Base-by-base conservation (phyloP, 148 eudicot genomes). In the Persicaria tinctoria region DNA sequence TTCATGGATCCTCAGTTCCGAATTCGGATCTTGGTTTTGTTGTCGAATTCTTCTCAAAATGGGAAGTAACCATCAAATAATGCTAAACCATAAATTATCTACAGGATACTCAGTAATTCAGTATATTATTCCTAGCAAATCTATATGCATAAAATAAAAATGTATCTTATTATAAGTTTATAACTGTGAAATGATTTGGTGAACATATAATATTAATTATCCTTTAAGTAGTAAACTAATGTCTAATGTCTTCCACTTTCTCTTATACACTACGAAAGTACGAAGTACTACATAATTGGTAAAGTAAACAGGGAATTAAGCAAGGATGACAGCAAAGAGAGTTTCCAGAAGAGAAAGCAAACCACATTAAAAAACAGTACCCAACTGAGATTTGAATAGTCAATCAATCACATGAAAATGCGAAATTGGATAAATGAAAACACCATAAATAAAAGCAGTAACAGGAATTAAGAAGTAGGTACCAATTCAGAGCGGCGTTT, bases 401-500 rank as follows among this genome's bases (percentile, higher is more conserved):
- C n/a, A 47, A 47, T 50, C 8, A 71, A 17, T 71, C 41, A 71
- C 4, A 69, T 69, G 27, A 69, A 69, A 41, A 44, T 44, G 48
- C 51, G 11, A 44, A 45, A 69, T 69, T 69, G 4, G 5, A 45
- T 46, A 17, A 5, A 17, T 14, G 50, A 69, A 69, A 45, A 45
- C 27, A 18, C 9, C 38, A 20, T 13, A 47, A 66, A 14, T 6
- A 47, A 48, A 13, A 12, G 47, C 5, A 70, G 17, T 17, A 71
- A 6, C 2, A 13, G 47, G 47, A 50, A 18, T 17, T 48, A 17
- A 3, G 74, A 71, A 71, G 49, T 51, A 41, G 11, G 46, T 77
- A 93, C 98, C 94, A 93, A 78, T 49, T 89, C 84, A 75, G 80
- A 70, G 18, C 98, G 98, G 8, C 79, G 82, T 80, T 82, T 85